A percentile compares a stretch with the other conserved stretches of the same genome.
Conservation (phyloP, 805 yeast genomes). For the Candida golubevii region DNA sequence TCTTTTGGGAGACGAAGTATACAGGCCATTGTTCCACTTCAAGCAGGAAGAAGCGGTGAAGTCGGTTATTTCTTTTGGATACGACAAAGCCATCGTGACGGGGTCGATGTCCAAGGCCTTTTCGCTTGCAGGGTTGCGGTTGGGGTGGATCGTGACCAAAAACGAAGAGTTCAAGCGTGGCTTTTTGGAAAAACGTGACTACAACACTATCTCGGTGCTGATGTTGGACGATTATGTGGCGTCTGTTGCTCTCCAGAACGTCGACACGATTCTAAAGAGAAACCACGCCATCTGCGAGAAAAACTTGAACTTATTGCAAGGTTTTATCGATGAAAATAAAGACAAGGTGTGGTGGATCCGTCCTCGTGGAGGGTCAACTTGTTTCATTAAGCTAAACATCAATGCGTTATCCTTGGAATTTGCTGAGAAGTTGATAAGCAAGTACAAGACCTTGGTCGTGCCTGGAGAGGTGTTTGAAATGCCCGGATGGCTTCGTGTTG, state of each 20-base stretch:
- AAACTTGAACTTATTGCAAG: slow-evolving; percentile 34
- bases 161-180: slow-evolving; percentile 26
- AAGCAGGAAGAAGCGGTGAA: slow-evolving; percentile 18
- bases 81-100: slow-evolving; percentile 42
- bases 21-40: slow-evolving; percentile 47
- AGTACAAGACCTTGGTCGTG: slow-evolving; percentile 34
- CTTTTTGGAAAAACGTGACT: slow-evolving; percentile 42
- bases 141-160: slow-evolving; percentile 49
- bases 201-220: slow-evolving; percentile 48
- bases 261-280: slow-evolving; percentile 32
- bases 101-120: slow-evolving; percentile 53
- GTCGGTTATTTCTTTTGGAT: slow-evolving; percentile 38
- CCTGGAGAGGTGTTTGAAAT: slow-evolving; percentile 41
- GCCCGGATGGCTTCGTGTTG: slow-evolving; percentile 44
- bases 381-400: slow-evolving; percentile 34
- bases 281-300: slow-evolving; percentile 36
- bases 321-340: slow-evolving; percentile 26
- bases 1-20: slow-evolving; percentile 49
- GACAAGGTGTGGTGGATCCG: slow-evolving; percentile 37
- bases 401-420: slow-evolving; percentile 29
- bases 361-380: slow-evolving; percentile 48
- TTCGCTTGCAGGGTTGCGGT: slow-evolving; percentile 48
- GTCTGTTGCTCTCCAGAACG: slow-evolving; percentile 36
- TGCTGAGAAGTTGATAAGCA: slow-evolving; percentile 32
- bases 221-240: slow-evolving; percentile 45